Conservation (phyloP, 192 early-diverging fungal genomes). For the Coemansia sp. region DNA sequence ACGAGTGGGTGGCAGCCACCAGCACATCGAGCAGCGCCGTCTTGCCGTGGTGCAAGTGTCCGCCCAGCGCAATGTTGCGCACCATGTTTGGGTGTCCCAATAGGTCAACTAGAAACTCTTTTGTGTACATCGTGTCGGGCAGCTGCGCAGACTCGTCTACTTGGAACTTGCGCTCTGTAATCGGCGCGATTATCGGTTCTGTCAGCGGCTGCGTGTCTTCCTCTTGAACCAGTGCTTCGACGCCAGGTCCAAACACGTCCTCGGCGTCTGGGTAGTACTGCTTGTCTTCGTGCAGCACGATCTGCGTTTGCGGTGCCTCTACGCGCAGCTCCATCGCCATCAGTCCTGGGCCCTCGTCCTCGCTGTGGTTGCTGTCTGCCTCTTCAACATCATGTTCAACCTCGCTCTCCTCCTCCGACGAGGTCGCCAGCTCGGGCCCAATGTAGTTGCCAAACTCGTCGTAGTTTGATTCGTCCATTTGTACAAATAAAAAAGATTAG, state of each 20-base stretch:
- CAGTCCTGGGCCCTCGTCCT: conserved; percentile 16
- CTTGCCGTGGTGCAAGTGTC: conserved; percentile 98
- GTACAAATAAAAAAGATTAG: conserved; percentile 12
- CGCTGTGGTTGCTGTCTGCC: conserved; percentile 16
- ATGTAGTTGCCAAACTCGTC: conserved; percentile 99
- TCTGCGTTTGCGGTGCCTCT: conserved; percentile 57
- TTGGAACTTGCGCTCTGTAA: conserved; percentile 83
- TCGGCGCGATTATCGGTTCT: conserved; percentile 90
- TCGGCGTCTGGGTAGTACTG: conserved; percentile 97
- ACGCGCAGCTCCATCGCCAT: conserved; percentile 37
- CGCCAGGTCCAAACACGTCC: conserved; percentile 92
- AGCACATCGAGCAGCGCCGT: conserved; percentile 91
- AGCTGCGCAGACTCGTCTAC: conserved; percentile 74
- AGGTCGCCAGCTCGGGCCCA: conserved; percentile 82
- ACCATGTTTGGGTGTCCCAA: conserved; percentile 75
- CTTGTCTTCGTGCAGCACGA: conserved; percentile 98
- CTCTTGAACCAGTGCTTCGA: conserved; percentile 94
- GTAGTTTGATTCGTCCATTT: conserved; percentile 76
- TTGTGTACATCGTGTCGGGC: conserved; percentile 79
- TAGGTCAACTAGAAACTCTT: conserved; percentile 87
- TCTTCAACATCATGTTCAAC: background rate
- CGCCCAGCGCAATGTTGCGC: conserved; percentile 87
- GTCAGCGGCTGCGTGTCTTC: conserved; percentile 96
- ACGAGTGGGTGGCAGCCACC: conserved; percentile 81
- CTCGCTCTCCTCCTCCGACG: conserved; percentile 59